Conservation (phyloP, 768 basidiomycete genomes). For the Xanthoconium stramineum region DNA sequence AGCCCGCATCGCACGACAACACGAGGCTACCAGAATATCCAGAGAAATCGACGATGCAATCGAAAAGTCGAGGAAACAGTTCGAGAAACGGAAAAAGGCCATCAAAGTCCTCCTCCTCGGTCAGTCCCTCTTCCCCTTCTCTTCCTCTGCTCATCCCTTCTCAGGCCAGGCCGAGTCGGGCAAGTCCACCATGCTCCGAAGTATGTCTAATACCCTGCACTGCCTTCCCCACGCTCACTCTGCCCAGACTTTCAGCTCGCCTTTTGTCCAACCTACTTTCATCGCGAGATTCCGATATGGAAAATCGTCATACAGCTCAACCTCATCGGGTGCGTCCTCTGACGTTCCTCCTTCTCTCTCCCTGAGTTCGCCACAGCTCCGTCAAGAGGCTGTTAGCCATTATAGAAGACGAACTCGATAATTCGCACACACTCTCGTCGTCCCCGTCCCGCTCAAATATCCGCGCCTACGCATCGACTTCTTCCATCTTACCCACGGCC, state of each 20-base stretch:
- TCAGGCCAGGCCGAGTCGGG: conserved; percentile 31
- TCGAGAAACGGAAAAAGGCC: conserved; percentile 27
- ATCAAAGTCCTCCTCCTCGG: conserved; percentile 31
- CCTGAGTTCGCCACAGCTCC: conserved; percentile 37
- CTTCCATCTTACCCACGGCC: not conserved
- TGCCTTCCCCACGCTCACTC: too few species aligned
- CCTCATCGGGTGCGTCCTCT: conserved; percentile 49
- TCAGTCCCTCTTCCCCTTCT: not conserved
- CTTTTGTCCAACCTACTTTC: conserved; percentile 60
- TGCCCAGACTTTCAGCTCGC: conserved; percentile 62
- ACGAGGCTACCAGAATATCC: conserved; percentile 22
- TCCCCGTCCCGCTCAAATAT: conserved; percentile 3
- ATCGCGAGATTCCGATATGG: conserved; percentile 57
- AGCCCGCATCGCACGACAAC: conserved; percentile 15
- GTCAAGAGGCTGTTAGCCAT: conserved; percentile 56
- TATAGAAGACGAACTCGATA: conserved; percentile 45
- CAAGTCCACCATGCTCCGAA: conserved; percentile 32
- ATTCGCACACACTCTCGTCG: not conserved
- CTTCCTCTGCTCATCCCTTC: too few species aligned
- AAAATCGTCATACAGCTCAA: conserved; percentile 66
- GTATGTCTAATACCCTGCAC: conserved; percentile 4
- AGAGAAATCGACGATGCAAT: conserved; percentile 30
- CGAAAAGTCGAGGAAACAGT: conserved; percentile 19
- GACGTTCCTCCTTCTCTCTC: not conserved
- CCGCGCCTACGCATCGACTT: not conserved